Evolutionary conservation across 345 rosid species (phyloP), one percentile per base, ranked within the genome.

Genomic region (Eutrema heterophyllum): DNA sequence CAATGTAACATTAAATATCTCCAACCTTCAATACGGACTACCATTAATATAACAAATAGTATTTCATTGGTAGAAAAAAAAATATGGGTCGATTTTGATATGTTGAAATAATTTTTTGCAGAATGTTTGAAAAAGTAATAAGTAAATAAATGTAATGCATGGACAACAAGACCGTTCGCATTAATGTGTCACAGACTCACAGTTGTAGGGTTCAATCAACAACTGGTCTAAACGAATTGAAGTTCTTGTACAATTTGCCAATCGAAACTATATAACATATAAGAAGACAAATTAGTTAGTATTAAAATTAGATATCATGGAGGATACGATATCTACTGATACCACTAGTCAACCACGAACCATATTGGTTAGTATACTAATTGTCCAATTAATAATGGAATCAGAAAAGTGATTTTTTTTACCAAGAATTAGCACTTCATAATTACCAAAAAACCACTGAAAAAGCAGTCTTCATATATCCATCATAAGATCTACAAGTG

Each of bases 141-240:
- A 59, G 3, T 2, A 46, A 6, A 61, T 32, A 62, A 45, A 45
- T 35, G 39, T 27, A 49, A 29, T 46, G 51, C 21, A 16, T 55
- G 24, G 65, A 64, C 40, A 56, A 56, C 4, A 24, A 57, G 59
- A 65, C 60, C 66, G 41, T 48, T 38, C 64, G 65, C 71, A 73
- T 64, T 73, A 64, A 72, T 73, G 29, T 15, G 51, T 56, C 78
- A 56, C 77, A 55, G 65, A 73, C 51, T 65, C 24, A n/a, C 57
- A 45, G 71, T 35, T 24, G 50, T 45, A 64, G 35, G 49, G 27
- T 35, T 52, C 15, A 62, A 40, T 4, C 33, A 39, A 46, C 18
- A 71, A 50, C 39, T 39, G 32, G 29, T 52, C 18, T 32, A 12
- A 50, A 49, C 30, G 30, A 60, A n/a, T 38, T 71, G 29, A n/a